These are phyloP conservation scores for Mycosphaerella sp. DNA, from an alignment of 2,329 filamentous ascomycete species.

Conservation along the genomic window DNA sequence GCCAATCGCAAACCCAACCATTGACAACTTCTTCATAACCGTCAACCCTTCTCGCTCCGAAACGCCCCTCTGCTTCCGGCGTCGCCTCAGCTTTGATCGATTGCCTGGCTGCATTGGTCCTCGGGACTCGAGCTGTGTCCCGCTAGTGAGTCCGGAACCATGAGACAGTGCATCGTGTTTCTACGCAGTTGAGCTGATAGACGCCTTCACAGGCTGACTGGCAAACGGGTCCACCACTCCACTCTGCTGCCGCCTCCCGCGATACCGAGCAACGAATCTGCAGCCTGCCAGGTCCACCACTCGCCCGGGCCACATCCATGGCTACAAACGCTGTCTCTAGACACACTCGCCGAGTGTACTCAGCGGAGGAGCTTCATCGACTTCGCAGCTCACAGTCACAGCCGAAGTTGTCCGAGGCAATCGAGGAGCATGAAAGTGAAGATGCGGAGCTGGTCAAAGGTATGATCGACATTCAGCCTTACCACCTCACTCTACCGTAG, in stretches of 20 bases:
- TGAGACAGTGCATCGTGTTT: background rate
- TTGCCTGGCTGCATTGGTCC: background rate
- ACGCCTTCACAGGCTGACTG: background rate
- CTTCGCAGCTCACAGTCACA: conserved; percentile 33
- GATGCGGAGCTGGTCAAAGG: conserved; percentile 37
- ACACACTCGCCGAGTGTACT: conserved; percentile 34
- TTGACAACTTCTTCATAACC: conserved; percentile 34
- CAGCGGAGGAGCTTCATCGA: conserved; percentile 34
- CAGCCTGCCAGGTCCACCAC: conserved; percentile 1
- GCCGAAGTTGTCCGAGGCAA: conserved; percentile 32
- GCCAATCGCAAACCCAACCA: conserved; percentile 30
- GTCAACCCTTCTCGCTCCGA: conserved; percentile 15
- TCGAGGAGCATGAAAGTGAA: conserved; percentile 34
- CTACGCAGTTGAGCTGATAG: background rate
- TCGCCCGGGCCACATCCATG: conserved; percentile 10
- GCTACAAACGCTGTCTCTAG: conserved; percentile 13
- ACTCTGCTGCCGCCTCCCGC: conserved; percentile 8
- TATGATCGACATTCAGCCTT: conserved; percentile 18
- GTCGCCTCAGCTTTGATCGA: background rate
- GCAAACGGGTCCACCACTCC: conserved; percentile 3
- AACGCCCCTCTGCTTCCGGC: background rate
- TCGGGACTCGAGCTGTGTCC: background rate
- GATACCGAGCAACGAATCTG: background rate
- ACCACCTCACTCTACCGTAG: conserved; percentile 6
- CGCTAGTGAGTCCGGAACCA: background rate